Evolutionary conservation across 352 stramenopile species (phyloP), one percentile per base, ranked within the genome.

Genomic region (Labyrinthula sp.): DNA sequence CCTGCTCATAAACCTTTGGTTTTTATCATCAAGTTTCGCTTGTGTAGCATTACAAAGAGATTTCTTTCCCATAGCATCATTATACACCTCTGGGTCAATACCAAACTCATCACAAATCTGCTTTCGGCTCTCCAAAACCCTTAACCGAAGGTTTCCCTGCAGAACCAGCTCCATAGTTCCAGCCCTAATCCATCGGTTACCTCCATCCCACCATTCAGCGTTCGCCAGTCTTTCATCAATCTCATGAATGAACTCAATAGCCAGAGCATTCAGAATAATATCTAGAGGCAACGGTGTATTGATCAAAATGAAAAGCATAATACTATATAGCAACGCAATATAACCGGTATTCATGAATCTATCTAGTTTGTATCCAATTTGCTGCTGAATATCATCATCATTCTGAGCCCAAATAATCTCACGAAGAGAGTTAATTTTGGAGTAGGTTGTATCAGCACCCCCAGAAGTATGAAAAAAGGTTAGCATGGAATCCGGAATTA

Each of bases 251-350:
- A 67, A 67, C 26, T 65, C 54, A 40, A 58, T 57, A 21, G 58
- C 48, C 34, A 66, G 54, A 6, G 58, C 52, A 36, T 63, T 65
- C 18, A 65, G 41, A 12, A 67, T 52, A 8, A 67, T 38, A 25
- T 67, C 60, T 15, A 66, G 54, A 17, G 59, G 38, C 21, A 63
- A 46, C 3, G 39, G 38, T 2, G 55, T 62, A 38, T 65, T 60
- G 47, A 56, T 62, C 6, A 66, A 30, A 14, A 66, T 61, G 31
- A 60, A 65, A n/a, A 66, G 56, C 39, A 65, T 61, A 26, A 65
- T 40, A 4, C 43, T 12, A 35, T 65, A 65, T 2, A 66, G 45
- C 28, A 58, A 24, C 15, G 22, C 52, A 9, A 59, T 37, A 28
- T 61, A 66, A 2, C 52, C 52, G 14, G 57, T 65, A 40, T 65